Percentiles rank a stretch among this genome's conserved stretches.
phyloP scores from a whole-genome alignment of 345 rosid species.

The Lagerstroemia speciosa region DNA sequence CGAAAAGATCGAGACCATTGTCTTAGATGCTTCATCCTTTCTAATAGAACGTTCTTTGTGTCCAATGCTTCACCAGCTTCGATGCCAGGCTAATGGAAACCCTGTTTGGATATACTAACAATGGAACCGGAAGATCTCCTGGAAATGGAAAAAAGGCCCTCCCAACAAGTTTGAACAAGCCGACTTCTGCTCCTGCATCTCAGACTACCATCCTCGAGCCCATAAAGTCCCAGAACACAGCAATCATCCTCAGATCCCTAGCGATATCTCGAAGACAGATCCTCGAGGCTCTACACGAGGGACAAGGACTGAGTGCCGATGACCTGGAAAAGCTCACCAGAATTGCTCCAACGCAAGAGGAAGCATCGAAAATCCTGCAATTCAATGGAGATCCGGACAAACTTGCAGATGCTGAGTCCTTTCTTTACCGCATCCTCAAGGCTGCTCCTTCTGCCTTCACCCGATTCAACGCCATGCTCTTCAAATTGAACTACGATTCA shows the following conservation, averaged over 20 bases:
- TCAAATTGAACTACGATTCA: conserved; percentile 48
- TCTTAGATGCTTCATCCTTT: not conserved
- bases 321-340: conserved; percentile 61
- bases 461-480: conserved; percentile 54
- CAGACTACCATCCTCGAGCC: conserved; percentile 43
- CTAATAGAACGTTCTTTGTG: conserved; percentile 3
- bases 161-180: conserved; percentile 15
- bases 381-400: conserved; percentile 36
- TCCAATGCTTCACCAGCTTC: conserved; percentile 46
- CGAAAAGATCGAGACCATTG: not conserved
- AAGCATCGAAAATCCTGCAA: conserved; percentile 42
- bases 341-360: conserved; percentile 64
- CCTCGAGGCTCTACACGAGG: conserved; percentile 36
- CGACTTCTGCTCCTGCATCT: conserved; percentile 19
- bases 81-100: conserved; percentile 45
- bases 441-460: conserved; percentile 63
- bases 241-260: conserved; percentile 48
- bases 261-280: conserved; percentile 34
- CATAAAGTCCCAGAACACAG: conserved; percentile 45
- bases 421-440: conserved; percentile 50
- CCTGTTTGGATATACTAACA: conserved; percentile 33
- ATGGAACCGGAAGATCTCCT: conserved; percentile 10
- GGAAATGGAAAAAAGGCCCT: not conserved
- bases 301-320: conserved; percentile 41
- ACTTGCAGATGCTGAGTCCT: conserved; percentile 70